Conservation (phyloP, 108 stramenopile species). For the Skeletonema marinoi region DNA sequence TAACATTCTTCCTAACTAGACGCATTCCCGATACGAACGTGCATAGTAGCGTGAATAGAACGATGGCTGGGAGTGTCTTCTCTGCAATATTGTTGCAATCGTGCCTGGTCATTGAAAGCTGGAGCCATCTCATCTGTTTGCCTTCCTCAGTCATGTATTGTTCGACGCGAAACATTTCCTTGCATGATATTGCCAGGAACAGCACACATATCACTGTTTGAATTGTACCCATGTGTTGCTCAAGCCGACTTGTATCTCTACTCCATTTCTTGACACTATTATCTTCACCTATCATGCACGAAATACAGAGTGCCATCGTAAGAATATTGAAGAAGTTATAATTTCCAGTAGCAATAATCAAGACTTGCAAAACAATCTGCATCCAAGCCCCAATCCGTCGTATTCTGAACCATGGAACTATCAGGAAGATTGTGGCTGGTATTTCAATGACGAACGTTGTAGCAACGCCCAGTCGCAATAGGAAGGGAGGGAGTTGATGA, state of each 20-base stretch:
- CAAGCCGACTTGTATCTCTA: neutral
- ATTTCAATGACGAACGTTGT: slow-evolving; percentile 71
- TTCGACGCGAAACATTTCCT: slow-evolving; percentile 40
- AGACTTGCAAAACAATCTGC: slow-evolving; percentile 66
- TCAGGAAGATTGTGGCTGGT: slow-evolving; percentile 56
- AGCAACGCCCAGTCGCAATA: slow-evolving; percentile 60
- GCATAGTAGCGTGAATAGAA: slow-evolving; percentile 11
- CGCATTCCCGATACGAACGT: slow-evolving; percentile 5
- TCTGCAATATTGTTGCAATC: slow-evolving; percentile 30
- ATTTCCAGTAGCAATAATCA: slow-evolving; percentile 71
- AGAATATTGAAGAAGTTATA: slow-evolving; percentile 85
- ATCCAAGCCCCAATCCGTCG: slow-evolving; percentile 49
- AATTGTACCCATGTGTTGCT: neutral
- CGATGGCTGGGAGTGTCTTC: slow-evolving; percentile 12
- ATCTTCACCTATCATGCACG: slow-evolving; percentile 37
- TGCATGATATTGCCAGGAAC: slow-evolving; percentile 22
- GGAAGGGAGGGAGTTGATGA: slow-evolving; percentile 58
- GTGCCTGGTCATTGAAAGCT: slow-evolving; percentile 34
- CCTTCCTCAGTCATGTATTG: slow-evolving; percentile 3
- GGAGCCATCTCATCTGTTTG: slow-evolving; percentile 13
- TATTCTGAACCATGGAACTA: slow-evolving; percentile 40
- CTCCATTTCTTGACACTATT: neutral
- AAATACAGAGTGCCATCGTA: slow-evolving; percentile 62
- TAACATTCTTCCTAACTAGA: neutral
- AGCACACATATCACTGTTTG: neutral